A percentile compares a stretch with the other conserved stretches of the same genome.
These are phyloP conservation scores for Neurospora africana DNA, from an alignment of 495 filamentous ascomycete species.

Conservation along the genomic window DNA sequence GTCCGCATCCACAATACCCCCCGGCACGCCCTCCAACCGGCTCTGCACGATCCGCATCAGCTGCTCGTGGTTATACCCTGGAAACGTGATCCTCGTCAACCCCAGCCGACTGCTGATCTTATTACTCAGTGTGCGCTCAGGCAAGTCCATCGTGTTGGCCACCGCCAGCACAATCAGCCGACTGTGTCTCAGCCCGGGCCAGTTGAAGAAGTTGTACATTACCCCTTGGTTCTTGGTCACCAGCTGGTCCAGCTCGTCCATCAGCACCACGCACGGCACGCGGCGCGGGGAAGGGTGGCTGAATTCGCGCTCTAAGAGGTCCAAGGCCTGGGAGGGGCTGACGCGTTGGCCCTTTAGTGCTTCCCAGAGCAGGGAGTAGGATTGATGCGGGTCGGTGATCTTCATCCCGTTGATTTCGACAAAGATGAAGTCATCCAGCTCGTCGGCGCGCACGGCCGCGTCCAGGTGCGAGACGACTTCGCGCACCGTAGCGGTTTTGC, in stretches of 20 bases:
- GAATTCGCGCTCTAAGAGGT: slow-evolving; percentile 87
- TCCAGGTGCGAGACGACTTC: slow-evolving; percentile 89
- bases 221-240: slow-evolving; percentile 96
- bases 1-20: slow-evolving; percentile 83
- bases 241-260: slow-evolving; percentile 98
- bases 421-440: slow-evolving; percentile 97
- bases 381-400: slow-evolving; percentile 93
- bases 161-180: slow-evolving; percentile 92
- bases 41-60: slow-evolving; percentile 96
- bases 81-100: slow-evolving; percentile 86
- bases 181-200: slow-evolving; percentile 87
- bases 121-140: slow-evolving; percentile 92
- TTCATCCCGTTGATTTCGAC: slow-evolving; percentile 99
- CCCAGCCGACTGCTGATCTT: slow-evolving; percentile 93
- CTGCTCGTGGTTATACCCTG: slow-evolving; percentile 93
- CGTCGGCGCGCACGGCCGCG: slow-evolving; percentile 70
- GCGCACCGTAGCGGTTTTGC: slow-evolving; percentile 95
- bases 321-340: slow-evolving; percentile 80
- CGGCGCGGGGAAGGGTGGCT: slow-evolving; percentile 76
- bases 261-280: slow-evolving; percentile 92
- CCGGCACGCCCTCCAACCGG: slow-evolving; percentile 74
- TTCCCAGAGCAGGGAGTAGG: slow-evolving; percentile 93
- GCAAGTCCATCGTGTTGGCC: slow-evolving; percentile 98
- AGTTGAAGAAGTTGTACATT: slow-evolving; percentile 99
- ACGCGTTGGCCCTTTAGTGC: slow-evolving; percentile 89